Percentiles rank a stretch among this genome's conserved stretches.
Evolutionary conservation across 352 stramenopile genomes (phyloP).

Genomic region (Stramenopiles sp.): DNA sequence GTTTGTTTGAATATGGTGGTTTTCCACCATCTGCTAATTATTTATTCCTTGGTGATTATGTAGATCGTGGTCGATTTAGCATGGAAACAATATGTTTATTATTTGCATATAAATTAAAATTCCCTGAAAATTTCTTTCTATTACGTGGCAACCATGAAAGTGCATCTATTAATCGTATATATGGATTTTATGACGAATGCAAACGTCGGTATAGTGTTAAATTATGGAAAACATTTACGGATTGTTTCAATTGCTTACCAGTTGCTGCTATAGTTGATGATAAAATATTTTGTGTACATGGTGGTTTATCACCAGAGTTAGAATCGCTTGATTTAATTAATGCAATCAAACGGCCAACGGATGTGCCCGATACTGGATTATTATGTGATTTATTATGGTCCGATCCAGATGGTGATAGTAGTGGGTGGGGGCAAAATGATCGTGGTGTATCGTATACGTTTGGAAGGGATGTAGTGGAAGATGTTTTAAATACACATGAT

Average conservation of each 20-base stretch:
- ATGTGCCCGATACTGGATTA: constrained; percentile 93
- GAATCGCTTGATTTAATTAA: constrained; percentile 78
- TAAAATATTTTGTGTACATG: constrained; percentile 99
- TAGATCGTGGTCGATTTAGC: constrained; percentile 96
- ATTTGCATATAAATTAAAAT: constrained; percentile 90
- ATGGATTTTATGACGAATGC: constrained; percentile 99
- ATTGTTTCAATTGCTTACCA: constrained; percentile 99
- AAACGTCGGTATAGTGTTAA: constrained; percentile 67
- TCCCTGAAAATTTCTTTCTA: constrained; percentile 94
- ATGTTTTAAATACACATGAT: constrained; percentile 90
- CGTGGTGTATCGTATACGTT: constrained; percentile 95
- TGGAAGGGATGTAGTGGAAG: constrained; percentile 89
- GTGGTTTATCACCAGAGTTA: constrained; percentile 84
- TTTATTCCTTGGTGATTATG: constrained; percentile 98
- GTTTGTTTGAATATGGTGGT: constrained; percentile 85
- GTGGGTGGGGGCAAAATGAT: constrained; percentile 87
- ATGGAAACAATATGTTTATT: constrained; percentile 97
- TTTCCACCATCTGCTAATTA: constrained; percentile 96
- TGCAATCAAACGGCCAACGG: constrained; percentile 90
- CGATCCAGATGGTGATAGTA: constrained; percentile 95
- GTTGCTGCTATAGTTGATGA: constrained; percentile 94
- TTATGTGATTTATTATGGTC: constrained; percentile 95
- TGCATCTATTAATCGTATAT: constrained; percentile 97
- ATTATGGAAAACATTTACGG: constrained; percentile 68
- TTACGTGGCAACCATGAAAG: constrained; percentile 97